A percentile compares a stretch with the other conserved stretches of the same genome.
These are phyloP conservation scores for Termitomyces sp. DNA, from an alignment of 768 basidiomycete species.

Conservation along the genomic window DNA sequence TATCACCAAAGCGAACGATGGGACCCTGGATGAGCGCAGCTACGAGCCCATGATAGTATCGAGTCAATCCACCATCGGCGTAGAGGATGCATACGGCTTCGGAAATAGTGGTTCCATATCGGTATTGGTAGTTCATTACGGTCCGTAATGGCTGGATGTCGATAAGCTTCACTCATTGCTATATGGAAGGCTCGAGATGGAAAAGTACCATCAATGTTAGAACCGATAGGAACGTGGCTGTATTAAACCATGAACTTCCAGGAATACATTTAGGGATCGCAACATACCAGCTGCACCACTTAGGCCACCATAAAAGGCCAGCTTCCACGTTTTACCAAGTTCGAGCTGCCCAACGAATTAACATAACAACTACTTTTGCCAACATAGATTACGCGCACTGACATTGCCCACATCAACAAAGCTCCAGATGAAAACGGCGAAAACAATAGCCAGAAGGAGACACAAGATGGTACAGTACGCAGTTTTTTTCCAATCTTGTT, in stretches of 20 bases:
- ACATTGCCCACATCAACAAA: constrained; percentile 65
- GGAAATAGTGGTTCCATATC: constrained; percentile 71
- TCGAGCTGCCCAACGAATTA: constrained; percentile 59
- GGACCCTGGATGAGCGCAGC: constrained; percentile 88
- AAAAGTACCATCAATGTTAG: constrained; percentile 66
- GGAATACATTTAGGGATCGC: background rate
- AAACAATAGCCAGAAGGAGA: constrained; percentile 27
- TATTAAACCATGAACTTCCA: background rate
- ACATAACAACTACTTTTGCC: background rate
- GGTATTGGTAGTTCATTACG: constrained; percentile 95
- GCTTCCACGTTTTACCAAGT: constrained; percentile 64
- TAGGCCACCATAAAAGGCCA: constrained; percentile 83
- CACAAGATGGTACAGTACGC: constrained; percentile 26
- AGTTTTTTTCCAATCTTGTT: constrained; percentile 16
- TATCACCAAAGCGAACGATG: constrained; percentile 86
- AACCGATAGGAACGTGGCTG: constrained; percentile 93
- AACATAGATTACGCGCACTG: constrained; percentile 36
- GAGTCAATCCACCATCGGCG: constrained; percentile 69
- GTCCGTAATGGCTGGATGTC: constrained; percentile 69
- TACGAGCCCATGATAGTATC: constrained; percentile 84
- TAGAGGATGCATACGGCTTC: constrained; percentile 63
- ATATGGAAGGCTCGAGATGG: background rate
- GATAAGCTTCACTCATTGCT: background rate
- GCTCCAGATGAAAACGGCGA: constrained; percentile 58
- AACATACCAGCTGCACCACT: constrained; percentile 75